A percentile compares a stretch with the other conserved stretches of the same genome.
phyloP scores from a whole-genome alignment of 148 eudicot species.

The Nepenthes mirabilis region DNA sequence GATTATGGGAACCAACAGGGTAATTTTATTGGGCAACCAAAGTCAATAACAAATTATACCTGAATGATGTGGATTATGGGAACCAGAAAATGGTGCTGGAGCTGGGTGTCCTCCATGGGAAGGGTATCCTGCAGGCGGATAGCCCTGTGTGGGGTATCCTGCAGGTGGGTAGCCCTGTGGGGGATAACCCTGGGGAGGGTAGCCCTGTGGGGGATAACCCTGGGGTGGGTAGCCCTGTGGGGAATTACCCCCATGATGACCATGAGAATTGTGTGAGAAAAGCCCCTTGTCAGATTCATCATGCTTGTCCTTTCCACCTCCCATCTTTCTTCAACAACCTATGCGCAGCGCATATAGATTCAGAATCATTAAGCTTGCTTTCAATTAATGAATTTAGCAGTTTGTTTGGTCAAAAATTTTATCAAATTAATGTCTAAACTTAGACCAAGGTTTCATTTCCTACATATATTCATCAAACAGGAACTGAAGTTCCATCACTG shows the following conservation, averaged over 20 bases:
- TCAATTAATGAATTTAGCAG: too few species aligned
- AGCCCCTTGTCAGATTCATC: constrained; percentile 54
- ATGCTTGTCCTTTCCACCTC: constrained; percentile 59
- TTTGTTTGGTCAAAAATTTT: too few species aligned
- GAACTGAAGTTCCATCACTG: too few species aligned
- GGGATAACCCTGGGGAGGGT: constrained; percentile 18
- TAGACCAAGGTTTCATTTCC: too few species aligned
- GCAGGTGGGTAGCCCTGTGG: constrained; percentile 18
- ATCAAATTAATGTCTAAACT: too few species aligned
- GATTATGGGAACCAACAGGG: background rate
- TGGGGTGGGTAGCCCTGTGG: constrained; percentile 26
- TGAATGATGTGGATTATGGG: constrained; percentile 26
- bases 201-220: constrained; percentile 20
- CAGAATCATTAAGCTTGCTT: too few species aligned
- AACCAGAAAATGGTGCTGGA: constrained; percentile 20
- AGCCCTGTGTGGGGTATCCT: constrained; percentile 38
- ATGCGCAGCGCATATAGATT: too few species aligned
- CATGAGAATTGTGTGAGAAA: constrained; percentile 21
- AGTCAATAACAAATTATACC: constrained; percentile 16
- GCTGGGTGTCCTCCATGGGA: constrained; percentile 21
- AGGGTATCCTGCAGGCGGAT: constrained; percentile 31
- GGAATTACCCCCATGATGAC: constrained; percentile 9
- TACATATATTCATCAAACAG: too few species aligned
- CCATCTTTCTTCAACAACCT: constrained; percentile 26
- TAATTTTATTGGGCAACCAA: too few species aligned